Conservation (phyloP, 78 protist genomes). For the Dictyostelium capitatum region DNA sequence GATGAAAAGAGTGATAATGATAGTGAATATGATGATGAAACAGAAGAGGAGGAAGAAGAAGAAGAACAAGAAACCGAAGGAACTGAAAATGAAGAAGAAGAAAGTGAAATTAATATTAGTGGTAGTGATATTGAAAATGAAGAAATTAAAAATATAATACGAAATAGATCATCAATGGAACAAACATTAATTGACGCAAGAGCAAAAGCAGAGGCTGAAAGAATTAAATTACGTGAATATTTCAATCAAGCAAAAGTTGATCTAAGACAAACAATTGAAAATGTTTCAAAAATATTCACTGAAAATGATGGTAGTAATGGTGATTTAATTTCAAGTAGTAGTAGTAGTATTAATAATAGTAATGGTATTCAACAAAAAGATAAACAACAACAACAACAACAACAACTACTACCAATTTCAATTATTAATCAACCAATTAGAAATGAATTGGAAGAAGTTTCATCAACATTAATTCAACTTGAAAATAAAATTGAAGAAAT, state of each 20-base stretch:
- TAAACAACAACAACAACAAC: background rate
- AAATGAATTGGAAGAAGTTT: slow-evolving; percentile 48
- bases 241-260: slow-evolving; percentile 60
- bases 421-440: background rate
- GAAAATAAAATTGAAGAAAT: slow-evolving; percentile 61
- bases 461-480: slow-evolving; percentile 13
- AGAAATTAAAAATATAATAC: slow-evolving; percentile 22
- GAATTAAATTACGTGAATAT: slow-evolving; percentile 13
- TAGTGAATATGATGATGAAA: background rate
- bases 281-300: slow-evolving; percentile 9
- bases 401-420: background rate
- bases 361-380: no score
- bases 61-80: background rate
- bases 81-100: slow-evolving; percentile 24
- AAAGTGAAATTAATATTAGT: background rate
- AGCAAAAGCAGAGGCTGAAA: slow-evolving; percentile 27
- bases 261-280: slow-evolving; percentile 34
- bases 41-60: background rate
- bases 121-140: slow-evolving; percentile 35
- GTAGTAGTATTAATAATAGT: no score
- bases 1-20: background rate
- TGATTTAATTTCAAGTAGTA: background rate
- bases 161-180: slow-evolving; percentile 36
- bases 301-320: background rate
- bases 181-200: slow-evolving; percentile 20